A percentile compares a stretch with the other conserved stretches of the same genome.
These are phyloP conservation scores for Raphanus raphanistrum DNA, from an alignment of 345 rosid genomes.

Conservation along the genomic window DNA sequence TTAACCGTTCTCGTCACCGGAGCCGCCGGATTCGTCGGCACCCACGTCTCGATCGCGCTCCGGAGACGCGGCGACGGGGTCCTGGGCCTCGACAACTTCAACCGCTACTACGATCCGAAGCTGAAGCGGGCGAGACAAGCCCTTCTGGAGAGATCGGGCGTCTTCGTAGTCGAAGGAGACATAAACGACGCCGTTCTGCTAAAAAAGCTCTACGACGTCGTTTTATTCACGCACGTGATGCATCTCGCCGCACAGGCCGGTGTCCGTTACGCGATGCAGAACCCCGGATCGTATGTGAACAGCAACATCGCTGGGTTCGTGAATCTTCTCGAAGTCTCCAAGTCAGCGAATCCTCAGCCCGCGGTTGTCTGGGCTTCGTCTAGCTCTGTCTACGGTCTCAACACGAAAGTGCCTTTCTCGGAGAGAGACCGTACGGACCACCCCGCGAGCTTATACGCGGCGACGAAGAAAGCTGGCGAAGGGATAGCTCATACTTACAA, in stretches of 20 bases:
- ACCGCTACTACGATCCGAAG: slow-evolving; percentile 55
- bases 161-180: slow-evolving; percentile 66
- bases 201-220: slow-evolving; percentile 53
- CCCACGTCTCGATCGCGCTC: slow-evolving; percentile 58
- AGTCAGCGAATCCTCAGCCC: slow-evolving; percentile 61
- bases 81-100: slow-evolving; percentile 73
- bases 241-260: slow-evolving; percentile 73
- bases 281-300: slow-evolving; percentile 61
- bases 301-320: slow-evolving; percentile 69
- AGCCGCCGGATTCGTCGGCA: slow-evolving; percentile 81
- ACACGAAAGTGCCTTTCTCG: slow-evolving; percentile 62
- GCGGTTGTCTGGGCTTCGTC: slow-evolving; percentile 74
- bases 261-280: slow-evolving; percentile 67
- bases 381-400: slow-evolving; percentile 71
- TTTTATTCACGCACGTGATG: slow-evolving; percentile 60
- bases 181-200: slow-evolving; percentile 54
- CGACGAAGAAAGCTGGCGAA: slow-evolving; percentile 74
- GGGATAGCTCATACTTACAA: slow-evolving; percentile 65
- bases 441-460: slow-evolving; percentile 68
- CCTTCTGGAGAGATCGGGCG: slow-evolving; percentile 51
- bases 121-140: slow-evolving; percentile 61
- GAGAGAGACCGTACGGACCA: slow-evolving; percentile 64
- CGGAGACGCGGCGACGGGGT: slow-evolving; percentile 76
- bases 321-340: slow-evolving; percentile 56
- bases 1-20: slow-evolving; percentile 68